A percentile compares a stretch with the other conserved stretches of the same genome.
phyloP scores from a whole-genome alignment of 2,329 filamentous ascomycete genomes.

The Penicillium sp. region DNA sequence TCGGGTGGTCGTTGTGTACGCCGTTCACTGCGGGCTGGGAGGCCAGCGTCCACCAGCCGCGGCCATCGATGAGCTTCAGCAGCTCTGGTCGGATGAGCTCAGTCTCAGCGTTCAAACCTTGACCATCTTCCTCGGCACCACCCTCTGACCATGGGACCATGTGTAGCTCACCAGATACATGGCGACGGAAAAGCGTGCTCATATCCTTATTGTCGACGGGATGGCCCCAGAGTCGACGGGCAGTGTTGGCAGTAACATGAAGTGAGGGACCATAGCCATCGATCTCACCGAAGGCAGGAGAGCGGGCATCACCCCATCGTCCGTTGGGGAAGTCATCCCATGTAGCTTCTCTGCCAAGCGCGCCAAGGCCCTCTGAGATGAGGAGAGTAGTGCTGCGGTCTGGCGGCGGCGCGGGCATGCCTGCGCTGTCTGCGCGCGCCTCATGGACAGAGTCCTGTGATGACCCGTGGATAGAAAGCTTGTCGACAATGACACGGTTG shows the following conservation, averaged over 20 bases:
- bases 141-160: constrained; percentile 89
- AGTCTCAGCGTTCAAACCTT: constrained; percentile 65
- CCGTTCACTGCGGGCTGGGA: constrained; percentile 94
- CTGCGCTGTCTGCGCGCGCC: constrained; percentile 71
- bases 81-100: constrained; percentile 73
- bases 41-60: constrained; percentile 93
- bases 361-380: constrained; percentile 89
- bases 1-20: constrained; percentile 66
- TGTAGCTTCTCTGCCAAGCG: constrained; percentile 86
- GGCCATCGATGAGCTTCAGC: constrained; percentile 66
- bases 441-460: constrained; percentile 52
- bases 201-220: constrained; percentile 70
- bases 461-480: constrained; percentile 37
- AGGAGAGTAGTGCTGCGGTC: constrained; percentile 79
- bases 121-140: constrained; percentile 56
- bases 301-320: constrained; percentile 87
- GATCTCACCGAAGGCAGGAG: constrained; percentile 91
- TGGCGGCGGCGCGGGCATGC: constrained; percentile 66
- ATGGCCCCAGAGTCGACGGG: constrained; percentile 78
- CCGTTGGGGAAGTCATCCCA: constrained; percentile 99
- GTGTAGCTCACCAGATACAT: constrained; percentile 72
- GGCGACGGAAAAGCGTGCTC: constrained; percentile 71
- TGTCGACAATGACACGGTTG: constrained; percentile 80
- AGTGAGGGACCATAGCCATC: constrained; percentile 97
- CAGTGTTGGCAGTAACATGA: constrained; percentile 81